Evolutionary conservation across 1,284 basidiomycete species (phyloP), one percentile per base, ranked within the genome.

Genomic region (Waitea zeae): DNA sequence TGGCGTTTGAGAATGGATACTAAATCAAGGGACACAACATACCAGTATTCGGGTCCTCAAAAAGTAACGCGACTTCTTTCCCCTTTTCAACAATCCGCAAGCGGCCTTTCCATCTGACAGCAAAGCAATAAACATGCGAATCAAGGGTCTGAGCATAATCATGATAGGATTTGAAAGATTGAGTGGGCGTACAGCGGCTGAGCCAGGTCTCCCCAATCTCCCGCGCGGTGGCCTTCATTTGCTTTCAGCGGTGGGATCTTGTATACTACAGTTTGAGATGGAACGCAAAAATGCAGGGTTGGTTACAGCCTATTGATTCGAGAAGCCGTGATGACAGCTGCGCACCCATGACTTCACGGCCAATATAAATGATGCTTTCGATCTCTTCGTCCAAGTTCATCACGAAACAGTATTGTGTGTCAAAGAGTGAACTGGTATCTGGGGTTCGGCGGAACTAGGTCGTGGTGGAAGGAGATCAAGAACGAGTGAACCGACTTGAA

Each of bases 21-120:
- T 27, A 30, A 40, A 43, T 29, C 29, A 32, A 17, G 31, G 26
- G 34, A 32, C 42, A 39, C 13, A 33, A 47, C 64, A 39, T 44
- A 83, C 84, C 84, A 37, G 76, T 79, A 39, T 68, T 64, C 17
- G 59, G 51, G 53, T 89, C 86, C 49, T 89, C 86, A 39, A 89
- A 75, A 38, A 73, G 59, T 38, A 89, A 53, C 17, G 59, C 53
- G 29, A 67, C 71, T 12, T 66, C 64, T 30, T 59, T 56, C 9
- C 67, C 62, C 46, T 70, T 74, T 54, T 92, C 87, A 30, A 88
- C 61, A 43, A 92, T 77, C 34, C 86, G 65, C 41, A 90, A 56
- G n/a, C 88, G 66, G 7, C 88, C 89, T 50, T 87, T 90, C 88
- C 89, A 93, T 14, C n/a, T n/a, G n/a, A n/a, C n/a, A n/a, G n/a